Conservation (phyloP, 768 basidiomycete species). For the Phylloporus arenicola region DNA sequence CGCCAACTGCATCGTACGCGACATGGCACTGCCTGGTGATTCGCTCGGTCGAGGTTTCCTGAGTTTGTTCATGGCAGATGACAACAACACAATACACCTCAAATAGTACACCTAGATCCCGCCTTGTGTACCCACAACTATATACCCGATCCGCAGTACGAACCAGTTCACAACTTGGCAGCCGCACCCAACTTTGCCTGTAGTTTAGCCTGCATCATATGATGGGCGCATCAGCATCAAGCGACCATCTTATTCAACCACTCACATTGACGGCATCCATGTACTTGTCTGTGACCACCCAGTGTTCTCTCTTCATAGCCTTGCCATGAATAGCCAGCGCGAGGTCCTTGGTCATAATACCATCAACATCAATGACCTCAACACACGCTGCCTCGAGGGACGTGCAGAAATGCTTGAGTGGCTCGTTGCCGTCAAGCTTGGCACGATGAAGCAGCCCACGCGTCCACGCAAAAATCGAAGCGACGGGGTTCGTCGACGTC, state of each 20-base stretch:
- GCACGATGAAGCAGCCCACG: constrained; percentile 90
- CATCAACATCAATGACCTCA: constrained; percentile 86
- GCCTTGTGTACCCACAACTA: constrained; percentile 9
- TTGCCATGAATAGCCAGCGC: constrained; percentile 92
- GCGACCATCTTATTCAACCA: constrained; percentile 6
- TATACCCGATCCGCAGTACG: constrained; percentile 3
- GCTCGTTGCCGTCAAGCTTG: constrained; percentile 80
- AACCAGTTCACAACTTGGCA: constrained; percentile 13
- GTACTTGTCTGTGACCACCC: constrained; percentile 92
- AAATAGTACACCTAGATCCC: constrained; percentile 19
- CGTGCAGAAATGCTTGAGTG: constrained; percentile 65
- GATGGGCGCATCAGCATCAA: constrained; percentile 13
- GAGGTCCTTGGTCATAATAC: constrained; percentile 95
- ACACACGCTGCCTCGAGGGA: constrained; percentile 84
- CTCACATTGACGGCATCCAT: constrained; percentile 89
- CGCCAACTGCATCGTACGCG: constrained; percentile 30
- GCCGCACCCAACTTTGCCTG: constrained; percentile 38
- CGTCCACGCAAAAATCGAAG: constrained; percentile 98
- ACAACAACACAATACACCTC: constrained; percentile 10
- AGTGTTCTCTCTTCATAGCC: constrained; percentile 87
- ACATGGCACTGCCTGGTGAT: constrained; percentile 8
- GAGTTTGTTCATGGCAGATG: constrained; percentile 21
- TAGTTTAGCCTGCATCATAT: constrained; percentile 36
- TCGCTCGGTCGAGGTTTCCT: constrained; percentile 16
- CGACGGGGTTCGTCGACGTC: constrained; percentile 98